Evolutionary conservation across 2,329 filamentous ascomycete genomes (phyloP).

Genomic region (Domatiomyces catenatus): DNA sequence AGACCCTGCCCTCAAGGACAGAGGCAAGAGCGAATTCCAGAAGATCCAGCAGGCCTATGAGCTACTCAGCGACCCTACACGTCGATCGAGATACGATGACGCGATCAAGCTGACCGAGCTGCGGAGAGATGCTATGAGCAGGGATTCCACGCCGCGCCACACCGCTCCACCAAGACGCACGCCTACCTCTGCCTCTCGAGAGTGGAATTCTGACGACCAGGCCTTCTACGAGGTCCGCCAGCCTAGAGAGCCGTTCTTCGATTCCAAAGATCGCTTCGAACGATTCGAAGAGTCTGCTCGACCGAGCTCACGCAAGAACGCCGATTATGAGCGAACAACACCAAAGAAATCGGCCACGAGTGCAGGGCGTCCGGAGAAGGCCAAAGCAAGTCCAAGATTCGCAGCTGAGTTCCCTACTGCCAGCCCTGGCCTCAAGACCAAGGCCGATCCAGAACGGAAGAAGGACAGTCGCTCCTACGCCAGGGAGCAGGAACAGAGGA

Average conservation of each 20-base stretch:
- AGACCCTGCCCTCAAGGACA: conserved; percentile 57
- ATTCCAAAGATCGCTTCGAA: conserved; percentile 25
- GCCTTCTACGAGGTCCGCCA: conserved; percentile 28
- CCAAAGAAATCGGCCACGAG: conserved; percentile 20
- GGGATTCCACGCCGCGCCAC: conserved; percentile 20
- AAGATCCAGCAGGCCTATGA: conserved; percentile 88
- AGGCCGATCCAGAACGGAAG: conserved; percentile 10
- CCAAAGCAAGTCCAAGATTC: conserved; percentile 9
- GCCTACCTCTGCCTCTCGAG: conserved; percentile 17
- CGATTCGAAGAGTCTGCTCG: conserved; percentile 24
- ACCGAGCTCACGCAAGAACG: conserved; percentile 25
- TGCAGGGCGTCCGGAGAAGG: conserved; percentile 22
- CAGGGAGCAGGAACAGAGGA: conserved; percentile 24
- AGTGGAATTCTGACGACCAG: conserved; percentile 27
- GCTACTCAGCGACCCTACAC: conserved; percentile 61
- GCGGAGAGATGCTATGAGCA: conserved; percentile 39
- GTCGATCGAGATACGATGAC: conserved; percentile 63
- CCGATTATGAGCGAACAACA: conserved; percentile 22
- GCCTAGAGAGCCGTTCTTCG: conserved; percentile 20
- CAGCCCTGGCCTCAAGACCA: conserved; percentile 7
- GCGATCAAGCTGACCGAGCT: conserved; percentile 52
- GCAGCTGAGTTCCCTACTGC: conserved; percentile 8
- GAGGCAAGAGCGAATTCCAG: conserved; percentile 79
- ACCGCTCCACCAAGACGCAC: conserved; percentile 13
- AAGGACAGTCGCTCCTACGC: conserved; percentile 8